A percentile compares a stretch with the other conserved stretches of the same genome.
Conservation (phyloP, 1,284 basidiomycete genomes). For the Ceratobasidium sp. region DNA sequence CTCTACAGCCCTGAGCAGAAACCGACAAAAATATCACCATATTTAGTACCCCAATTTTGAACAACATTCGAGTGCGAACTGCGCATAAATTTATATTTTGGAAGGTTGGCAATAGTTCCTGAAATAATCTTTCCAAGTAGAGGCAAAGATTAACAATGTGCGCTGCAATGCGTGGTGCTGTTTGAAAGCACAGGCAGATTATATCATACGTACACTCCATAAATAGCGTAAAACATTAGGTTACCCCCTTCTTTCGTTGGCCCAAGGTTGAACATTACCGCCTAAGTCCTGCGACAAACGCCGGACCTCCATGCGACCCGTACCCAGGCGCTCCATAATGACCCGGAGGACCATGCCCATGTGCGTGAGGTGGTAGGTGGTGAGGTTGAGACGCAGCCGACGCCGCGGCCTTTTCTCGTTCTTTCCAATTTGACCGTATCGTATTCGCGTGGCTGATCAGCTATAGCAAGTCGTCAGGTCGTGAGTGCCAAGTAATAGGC, state of each 20-base stretch:
- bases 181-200: too few relatives aligned
- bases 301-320: slow-evolving; percentile 29
- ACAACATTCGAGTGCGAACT: too few relatives aligned
- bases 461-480: slow-evolving; percentile 44
- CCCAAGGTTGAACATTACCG: not conserved
- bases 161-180: too few relatives aligned
- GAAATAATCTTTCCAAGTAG: too few relatives aligned
- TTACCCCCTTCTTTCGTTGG: not conserved
- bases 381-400: not conserved
- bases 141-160: too few relatives aligned
- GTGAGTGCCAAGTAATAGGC: not conserved
- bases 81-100: too few relatives aligned
- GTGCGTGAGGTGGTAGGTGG: not conserved
- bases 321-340: slow-evolving; percentile 19
- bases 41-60: too few relatives aligned
- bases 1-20: too few relatives aligned
- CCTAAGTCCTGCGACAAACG: slow-evolving; percentile 34
- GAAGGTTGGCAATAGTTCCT: too few relatives aligned
- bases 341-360: slow-evolving; percentile 2
- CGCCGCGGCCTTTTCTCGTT: slow-evolving; percentile 50
- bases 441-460: slow-evolving; percentile 54
- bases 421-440: slow-evolving; percentile 58
- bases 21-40: too few relatives aligned
- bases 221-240: not conserved
- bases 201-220: not conserved